These are phyloP conservation scores for Saturnispora saitoi DNA, from an alignment of 805 yeast genomes.

Conservation along the genomic window DNA sequence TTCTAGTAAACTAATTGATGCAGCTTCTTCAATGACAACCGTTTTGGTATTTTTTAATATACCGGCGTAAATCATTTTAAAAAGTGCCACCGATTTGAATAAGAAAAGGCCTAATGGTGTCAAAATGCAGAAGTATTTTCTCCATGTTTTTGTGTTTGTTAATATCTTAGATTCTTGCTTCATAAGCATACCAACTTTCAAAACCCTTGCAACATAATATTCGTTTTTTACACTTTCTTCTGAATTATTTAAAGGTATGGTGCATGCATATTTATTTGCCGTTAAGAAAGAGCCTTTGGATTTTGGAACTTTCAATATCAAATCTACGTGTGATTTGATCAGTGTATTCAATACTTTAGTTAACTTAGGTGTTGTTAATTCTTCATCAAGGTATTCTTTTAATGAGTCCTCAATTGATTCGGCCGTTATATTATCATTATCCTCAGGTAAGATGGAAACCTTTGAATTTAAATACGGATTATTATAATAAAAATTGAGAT, in stretches of 20 bases:
- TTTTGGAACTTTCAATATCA: slow-evolving; percentile 21
- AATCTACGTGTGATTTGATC: slow-evolving; percentile 4
- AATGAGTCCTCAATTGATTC: slow-evolving; percentile 9
- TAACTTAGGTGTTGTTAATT: slow-evolving; percentile 8
- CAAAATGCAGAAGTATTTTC: slow-evolving; percentile 36
- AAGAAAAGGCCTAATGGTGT: slow-evolving; percentile 43
- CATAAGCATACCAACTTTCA: slow-evolving; percentile 33
- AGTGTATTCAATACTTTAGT: slow-evolving; percentile 14
- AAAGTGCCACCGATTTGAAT: slow-evolving; percentile 32
- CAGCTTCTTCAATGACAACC: slow-evolving; percentile 24
- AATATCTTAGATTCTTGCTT: slow-evolving; percentile 31
- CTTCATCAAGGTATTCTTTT: slow-evolving; percentile 15
- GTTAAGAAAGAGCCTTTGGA: slow-evolving; percentile 21
- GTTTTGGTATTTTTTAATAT: slow-evolving; percentile 13
- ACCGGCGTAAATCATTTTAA: slow-evolving; percentile 25
- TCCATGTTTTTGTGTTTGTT: slow-evolving; percentile 31
- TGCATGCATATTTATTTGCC: slow-evolving; percentile 8
- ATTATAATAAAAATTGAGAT: slow-evolving; percentile 7
- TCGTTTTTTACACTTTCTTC: slow-evolving; percentile 16
- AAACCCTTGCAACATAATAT: slow-evolving; percentile 27
- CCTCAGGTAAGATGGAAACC: not conserved
- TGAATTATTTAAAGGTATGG: slow-evolving; percentile 7
- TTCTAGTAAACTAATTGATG: slow-evolving; percentile 17
- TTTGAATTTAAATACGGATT: slow-evolving; percentile 21
- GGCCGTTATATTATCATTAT: not conserved